Evolutionary conservation across 345 rosid species (phyloP).

Genomic region (Punica granatum): DNA sequence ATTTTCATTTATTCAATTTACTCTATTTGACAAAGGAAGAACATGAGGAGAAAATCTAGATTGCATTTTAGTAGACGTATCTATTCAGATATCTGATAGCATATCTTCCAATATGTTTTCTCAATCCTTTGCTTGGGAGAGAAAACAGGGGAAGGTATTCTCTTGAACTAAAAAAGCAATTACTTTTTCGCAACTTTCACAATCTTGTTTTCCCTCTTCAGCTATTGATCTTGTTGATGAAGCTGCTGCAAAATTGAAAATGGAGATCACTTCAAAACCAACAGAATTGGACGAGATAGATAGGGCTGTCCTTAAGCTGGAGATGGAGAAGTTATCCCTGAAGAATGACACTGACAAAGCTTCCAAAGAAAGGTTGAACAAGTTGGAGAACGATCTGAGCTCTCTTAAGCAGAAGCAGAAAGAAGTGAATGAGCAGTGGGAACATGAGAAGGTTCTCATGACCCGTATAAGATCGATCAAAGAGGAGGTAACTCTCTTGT

Average conservation of each 20-base stretch:
- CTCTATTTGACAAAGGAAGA: neutral
- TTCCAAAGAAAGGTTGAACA: constrained; percentile 72
- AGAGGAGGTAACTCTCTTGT: constrained; percentile 59
- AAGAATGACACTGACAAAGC: constrained; percentile 82
- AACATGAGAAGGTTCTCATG: constrained; percentile 64
- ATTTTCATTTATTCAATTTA: neutral
- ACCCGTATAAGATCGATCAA: constrained; percentile 61
- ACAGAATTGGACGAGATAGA: constrained; percentile 86
- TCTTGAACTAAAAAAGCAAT: neutral
- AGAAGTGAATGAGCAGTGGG: constrained; percentile 71
- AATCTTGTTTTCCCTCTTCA: constrained; percentile 25
- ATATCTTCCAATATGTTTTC: too few relatives aligned
- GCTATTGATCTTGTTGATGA: constrained; percentile 97
- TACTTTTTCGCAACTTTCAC: neutral
- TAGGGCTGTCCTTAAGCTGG: constrained; percentile 73
- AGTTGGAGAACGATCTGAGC: constrained; percentile 64
- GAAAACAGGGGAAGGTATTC: too few relatives aligned
- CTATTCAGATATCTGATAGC: too few relatives aligned
- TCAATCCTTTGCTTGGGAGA: too few relatives aligned
- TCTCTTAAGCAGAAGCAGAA: constrained; percentile 62
- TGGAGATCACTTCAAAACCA: constrained; percentile 98
- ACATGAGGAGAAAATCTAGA: neutral
- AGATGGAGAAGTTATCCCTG: constrained; percentile 89
- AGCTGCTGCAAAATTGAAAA: constrained; percentile 93
- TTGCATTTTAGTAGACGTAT: neutral